Evolutionary conservation across 495 filamentous ascomycete genomes (phyloP).

Genomic region (Xylaria telfairii): DNA sequence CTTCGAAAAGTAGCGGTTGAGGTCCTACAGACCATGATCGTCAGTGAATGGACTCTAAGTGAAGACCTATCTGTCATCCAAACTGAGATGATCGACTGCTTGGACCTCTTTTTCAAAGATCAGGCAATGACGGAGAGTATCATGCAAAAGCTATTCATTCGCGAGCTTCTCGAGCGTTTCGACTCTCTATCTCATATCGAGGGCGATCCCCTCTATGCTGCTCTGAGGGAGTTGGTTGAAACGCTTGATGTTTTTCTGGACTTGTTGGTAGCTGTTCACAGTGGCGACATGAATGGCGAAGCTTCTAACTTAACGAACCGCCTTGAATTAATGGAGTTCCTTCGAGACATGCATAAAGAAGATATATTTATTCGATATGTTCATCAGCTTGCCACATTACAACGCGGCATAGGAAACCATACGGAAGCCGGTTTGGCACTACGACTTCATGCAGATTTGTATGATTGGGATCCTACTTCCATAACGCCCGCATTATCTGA

Average conservation of each 20-base stretch:
- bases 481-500: constrained; percentile 71
- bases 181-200: constrained; percentile 67
- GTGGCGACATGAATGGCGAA: constrained; percentile 69
- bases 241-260: constrained; percentile 91
- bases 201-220: constrained; percentile 76
- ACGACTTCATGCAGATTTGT: constrained; percentile 88
- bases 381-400: constrained; percentile 84
- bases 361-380: constrained; percentile 97
- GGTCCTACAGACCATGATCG: constrained; percentile 95
- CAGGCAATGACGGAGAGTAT: constrained; percentile 88
- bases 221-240: constrained; percentile 77
- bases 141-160: constrained; percentile 89
- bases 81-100: constrained; percentile 93
- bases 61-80: constrained; percentile 91
- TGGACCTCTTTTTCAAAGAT: constrained; percentile 89
- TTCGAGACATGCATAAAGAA: constrained; percentile 95
- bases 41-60: constrained; percentile 97
- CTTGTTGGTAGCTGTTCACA: constrained; percentile 90
- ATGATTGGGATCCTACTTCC: constrained; percentile 83
- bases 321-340: constrained; percentile 91
- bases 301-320: constrained; percentile 84
- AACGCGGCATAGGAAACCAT: constrained; percentile 75
- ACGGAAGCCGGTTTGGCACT: constrained; percentile 93
- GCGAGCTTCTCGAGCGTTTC: constrained; percentile 83
- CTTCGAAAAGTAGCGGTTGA: constrained; percentile 88